Base-by-base conservation (phyloP, 2,329 filamentous ascomycete genomes). In the Aphanoascus verrucosus region DNA sequence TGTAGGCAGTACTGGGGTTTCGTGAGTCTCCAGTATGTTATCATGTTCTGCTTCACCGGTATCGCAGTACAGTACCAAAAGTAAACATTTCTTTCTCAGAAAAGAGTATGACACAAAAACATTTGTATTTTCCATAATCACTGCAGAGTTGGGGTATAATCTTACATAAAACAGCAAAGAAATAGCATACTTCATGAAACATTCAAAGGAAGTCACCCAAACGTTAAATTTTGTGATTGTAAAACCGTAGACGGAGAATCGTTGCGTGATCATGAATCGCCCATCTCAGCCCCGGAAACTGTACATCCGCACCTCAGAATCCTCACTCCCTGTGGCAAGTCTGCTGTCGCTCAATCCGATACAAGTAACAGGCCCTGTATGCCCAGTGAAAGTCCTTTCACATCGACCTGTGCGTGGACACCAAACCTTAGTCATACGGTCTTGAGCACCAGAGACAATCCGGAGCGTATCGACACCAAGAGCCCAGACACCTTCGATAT, bases 361-460 rank as follows among this genome's bases (percentile, higher is more conserved):
- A 65, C 91, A 97, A 2, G 90, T 97, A 2, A 97, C 89, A 0
- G 93, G 90, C 0, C 88, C 91, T 1, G 84, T 80, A 68, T 97
- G 93, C 0, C 90, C 90, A 1, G 88, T 89, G 64, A 95, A 91
- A 2, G 90, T 97, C 47, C 89, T 78, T 67, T 97, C 90, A 69
- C 90, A 95, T 64, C 86, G 88, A 28, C 93, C 93, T 1, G 86
- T 90, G 54, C 89, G 77, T 14, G 91, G 86, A 70, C 97, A 91
- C 93, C 93, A 98, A 32, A 87, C 82, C 73, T 97, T 97, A 62
- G 95, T 86, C 82, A 91, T 94, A 41, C 88, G 84, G 69, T 98
- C 93, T 67, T 97, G 89, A 9, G 88, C 86, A 0, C 90, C 91
- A 15, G 85, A 88, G 12, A 97, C 88, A 14, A 95, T 82, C 9